Evolutionary conservation across 2,329 filamentous ascomycete species (phyloP), one percentile per base, ranked within the genome.

Genomic region (Fonsecaea pedrosoi): DNA sequence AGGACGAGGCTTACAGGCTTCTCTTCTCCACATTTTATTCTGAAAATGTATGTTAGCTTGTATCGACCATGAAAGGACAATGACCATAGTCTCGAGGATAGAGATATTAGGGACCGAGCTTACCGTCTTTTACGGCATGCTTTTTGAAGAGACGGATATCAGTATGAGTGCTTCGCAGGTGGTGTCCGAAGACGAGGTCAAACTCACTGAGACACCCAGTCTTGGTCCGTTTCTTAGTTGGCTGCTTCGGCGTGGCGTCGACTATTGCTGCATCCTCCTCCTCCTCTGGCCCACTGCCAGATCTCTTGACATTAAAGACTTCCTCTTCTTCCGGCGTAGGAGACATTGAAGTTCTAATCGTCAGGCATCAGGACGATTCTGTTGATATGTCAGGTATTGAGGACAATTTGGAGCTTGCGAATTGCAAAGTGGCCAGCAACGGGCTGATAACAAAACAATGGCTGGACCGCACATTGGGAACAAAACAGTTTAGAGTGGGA

Each of bases 1-100:
- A 21, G 25, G 21, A 32, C 15, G 21, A 45, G 15, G 55, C 63
- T 64, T 63, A 77, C 77, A 13, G 80, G 80, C 65, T 81, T 82
- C 74, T 92, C 92, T 78, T 98, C 95, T 69, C 95, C 95, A 78
- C 95, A 99, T 80, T 98, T 99, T 79, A 99, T 98, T 69, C 59
- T 61, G 37, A 9, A 42, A 35, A 21, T 7, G 34, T 25, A 38
- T 54, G 59, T 61, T 30, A 61, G 59, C 40, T 37, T 32, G 38
- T 54, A 5, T 8, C 35, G 35, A 61, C 12, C 18, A 18, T 25
- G 2, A 42, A 40, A 4, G 10, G 45, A 5, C 45, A 21, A 7
- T 40, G 5, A 45, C 40, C n/a, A 45, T 6, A 45, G 37, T 8
- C 12, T n/a, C 37, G 15, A 30, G 21, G 35, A 35, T 21, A 30